A percentile compares a stretch with the other conserved stretches of the same genome.
Evolutionary conservation across 129 eudicot genomes (phyloP).

Genomic region (Pseudognaphalium luteoalbum): DNA sequence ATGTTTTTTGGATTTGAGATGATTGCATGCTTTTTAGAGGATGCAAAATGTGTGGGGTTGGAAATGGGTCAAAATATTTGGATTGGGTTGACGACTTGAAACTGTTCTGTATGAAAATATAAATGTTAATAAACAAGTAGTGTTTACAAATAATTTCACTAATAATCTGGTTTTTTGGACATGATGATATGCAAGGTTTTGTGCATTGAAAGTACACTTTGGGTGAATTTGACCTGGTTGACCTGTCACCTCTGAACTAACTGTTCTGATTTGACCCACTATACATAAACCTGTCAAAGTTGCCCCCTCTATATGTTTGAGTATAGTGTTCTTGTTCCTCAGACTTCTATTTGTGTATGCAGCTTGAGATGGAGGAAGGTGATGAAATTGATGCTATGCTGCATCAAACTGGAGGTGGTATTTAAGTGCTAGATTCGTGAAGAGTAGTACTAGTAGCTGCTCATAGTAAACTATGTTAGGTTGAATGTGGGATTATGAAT

Average conservation of each 20-base stretch:
- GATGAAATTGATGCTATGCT: conserved; percentile 61
- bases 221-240: too few species aligned
- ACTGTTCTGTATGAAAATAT: background rate
- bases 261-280: background rate
- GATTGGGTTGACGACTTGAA: background rate
- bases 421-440: background rate
- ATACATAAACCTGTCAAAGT: background rate
- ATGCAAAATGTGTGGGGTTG: background rate
- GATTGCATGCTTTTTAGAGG: background rate
- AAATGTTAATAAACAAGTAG: background rate
- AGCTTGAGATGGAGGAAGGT: conserved; percentile 66
- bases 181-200: background rate
- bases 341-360: conserved; percentile 1
- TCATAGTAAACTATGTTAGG: background rate
- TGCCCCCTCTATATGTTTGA: background rate
- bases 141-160: background rate
- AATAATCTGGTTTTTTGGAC: too few species aligned
- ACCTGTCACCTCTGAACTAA: background rate
- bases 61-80: background rate
- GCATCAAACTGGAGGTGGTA: conserved; percentile 55
- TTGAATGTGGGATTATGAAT: conserved; percentile 32
- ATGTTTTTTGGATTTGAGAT: background rate
- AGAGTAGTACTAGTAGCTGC: conserved; percentile 2
- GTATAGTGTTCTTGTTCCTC: background rate
- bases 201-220: background rate